These are phyloP conservation scores for Elsinoe arachidis DNA, from an alignment of 2,329 filamentous ascomycete species.

Conservation along the genomic window DNA sequence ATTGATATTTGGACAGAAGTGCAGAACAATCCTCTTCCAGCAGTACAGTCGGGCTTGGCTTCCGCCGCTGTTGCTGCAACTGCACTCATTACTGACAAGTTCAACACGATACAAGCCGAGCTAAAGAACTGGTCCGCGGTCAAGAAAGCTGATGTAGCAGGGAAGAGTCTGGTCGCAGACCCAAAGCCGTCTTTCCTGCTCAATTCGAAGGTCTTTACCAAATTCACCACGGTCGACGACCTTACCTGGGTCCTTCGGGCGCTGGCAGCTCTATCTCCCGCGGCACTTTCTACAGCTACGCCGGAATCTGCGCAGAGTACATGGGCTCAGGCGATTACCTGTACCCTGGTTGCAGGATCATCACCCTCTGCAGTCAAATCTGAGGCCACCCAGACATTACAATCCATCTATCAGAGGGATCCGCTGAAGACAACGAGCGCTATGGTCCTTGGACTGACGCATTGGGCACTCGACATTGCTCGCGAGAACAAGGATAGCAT, in stretches of 20 bases:
- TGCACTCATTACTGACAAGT: conserved; percentile 50
- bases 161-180: conserved; percentile 59
- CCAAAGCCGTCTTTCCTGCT: conserved; percentile 83
- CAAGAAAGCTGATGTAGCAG: conserved; percentile 54
- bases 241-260: conserved; percentile 67
- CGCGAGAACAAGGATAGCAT: conserved; percentile 69
- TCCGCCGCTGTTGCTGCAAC: conserved; percentile 68
- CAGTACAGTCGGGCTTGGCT: conserved; percentile 75
- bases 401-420: conserved; percentile 53
- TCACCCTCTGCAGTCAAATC: conserved; percentile 56
- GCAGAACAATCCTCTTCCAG: conserved; percentile 63
- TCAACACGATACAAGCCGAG: conserved; percentile 43
- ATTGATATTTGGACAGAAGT: conserved; percentile 70
- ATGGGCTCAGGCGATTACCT: conserved; percentile 84
- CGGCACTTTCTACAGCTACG: conserved; percentile 19
- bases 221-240: conserved; percentile 66
- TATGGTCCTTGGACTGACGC: conserved; percentile 68
- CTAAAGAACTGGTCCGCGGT: conserved; percentile 49
- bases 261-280: conserved; percentile 39
- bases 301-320: conserved; percentile 38
- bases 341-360: conserved; percentile 56
- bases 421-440: conserved; percentile 52
- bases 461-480: conserved; percentile 62
- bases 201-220: conserved; percentile 75
- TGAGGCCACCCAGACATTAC: conserved; percentile 53